Evolutionary conservation across 108 stramenopile species (phyloP).

Genomic region (Heterococcus sp.): DNA sequence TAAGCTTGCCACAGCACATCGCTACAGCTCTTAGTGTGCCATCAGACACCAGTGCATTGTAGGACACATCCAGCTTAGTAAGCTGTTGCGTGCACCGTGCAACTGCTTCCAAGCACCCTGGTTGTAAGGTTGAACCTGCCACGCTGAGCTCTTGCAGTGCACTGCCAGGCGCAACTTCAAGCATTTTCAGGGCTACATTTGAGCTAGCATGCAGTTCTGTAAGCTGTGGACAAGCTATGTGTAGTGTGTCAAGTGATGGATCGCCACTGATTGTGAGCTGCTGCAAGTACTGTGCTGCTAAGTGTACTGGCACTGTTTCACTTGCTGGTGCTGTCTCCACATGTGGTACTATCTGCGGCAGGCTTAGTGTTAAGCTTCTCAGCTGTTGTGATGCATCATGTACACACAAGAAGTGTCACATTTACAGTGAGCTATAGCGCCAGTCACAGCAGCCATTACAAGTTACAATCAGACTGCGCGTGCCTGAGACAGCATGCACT

Average conservation of each 20-base stretch:
- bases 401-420: neutral
- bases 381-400: neutral
- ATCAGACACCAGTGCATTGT: neutral
- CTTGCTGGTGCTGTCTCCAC: neutral
- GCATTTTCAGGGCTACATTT: neutral
- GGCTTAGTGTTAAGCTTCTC: neutral
- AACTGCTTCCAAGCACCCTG: too few species aligned
- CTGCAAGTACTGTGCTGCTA: neutral
- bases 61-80: neutral
- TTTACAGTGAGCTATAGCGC: neutral
- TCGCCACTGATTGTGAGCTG: neutral
- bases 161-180: neutral
- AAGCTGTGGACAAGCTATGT: neutral
- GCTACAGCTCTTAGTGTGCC: neutral
- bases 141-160: neutral
- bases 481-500: neutral
- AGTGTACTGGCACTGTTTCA: neutral
- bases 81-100: neutral
- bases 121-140: too few species aligned
- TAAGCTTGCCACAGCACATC: neutral
- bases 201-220: neutral
- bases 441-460: too few species aligned
- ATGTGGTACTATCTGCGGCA: neutral
- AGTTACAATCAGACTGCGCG: too few species aligned
- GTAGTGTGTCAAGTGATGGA: neutral